These are phyloP conservation scores for Papiliotrema flavescens DNA, from an alignment of 1,284 basidiomycete species.

Conservation along the genomic window DNA sequence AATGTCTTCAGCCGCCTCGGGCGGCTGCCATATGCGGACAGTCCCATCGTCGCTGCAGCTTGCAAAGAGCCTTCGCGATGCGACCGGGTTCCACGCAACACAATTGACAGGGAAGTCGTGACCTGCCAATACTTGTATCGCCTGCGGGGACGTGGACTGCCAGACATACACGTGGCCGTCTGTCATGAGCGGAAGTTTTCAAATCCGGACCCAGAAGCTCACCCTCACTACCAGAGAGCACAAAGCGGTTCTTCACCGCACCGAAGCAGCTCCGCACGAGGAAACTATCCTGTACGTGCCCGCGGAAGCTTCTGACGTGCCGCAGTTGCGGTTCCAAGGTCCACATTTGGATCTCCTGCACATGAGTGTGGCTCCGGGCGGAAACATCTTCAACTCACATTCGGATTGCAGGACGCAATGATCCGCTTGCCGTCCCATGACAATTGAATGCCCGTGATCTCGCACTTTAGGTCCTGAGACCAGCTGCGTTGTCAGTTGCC, in stretches of 20 bases:
- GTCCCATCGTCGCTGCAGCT: slow-evolving; percentile 84
- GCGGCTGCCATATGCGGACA: slow-evolving; percentile 50
- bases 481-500: slow-evolving; percentile 10
- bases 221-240: slow-evolving; percentile 95
- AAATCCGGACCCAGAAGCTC: slow-evolving; percentile 23
- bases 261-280: slow-evolving; percentile 93
- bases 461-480: slow-evolving; percentile 49
- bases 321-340: slow-evolving; percentile 63
- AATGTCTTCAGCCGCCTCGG: not conserved
- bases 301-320: slow-evolving; percentile 73
- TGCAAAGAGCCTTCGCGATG: slow-evolving; percentile 82
- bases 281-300: slow-evolving; percentile 73
- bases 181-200: slow-evolving; percentile 48
- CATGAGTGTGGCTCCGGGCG: slow-evolving; percentile 5
- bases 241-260: slow-evolving; percentile 81
- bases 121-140: slow-evolving; percentile 78
- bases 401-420: slow-evolving; percentile 78
- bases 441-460: slow-evolving; percentile 82
- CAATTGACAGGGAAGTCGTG: slow-evolving; percentile 89
- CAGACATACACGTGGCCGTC: slow-evolving; percentile 91
- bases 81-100: slow-evolving; percentile 88
- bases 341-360: slow-evolving; percentile 83
- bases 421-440: slow-evolving; percentile 83
- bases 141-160: slow-evolving; percentile 78
- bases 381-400: slow-evolving; percentile 56